Conservation (phyloP, 805 yeast species). For the Cyberlindnera galapagoensis region DNA sequence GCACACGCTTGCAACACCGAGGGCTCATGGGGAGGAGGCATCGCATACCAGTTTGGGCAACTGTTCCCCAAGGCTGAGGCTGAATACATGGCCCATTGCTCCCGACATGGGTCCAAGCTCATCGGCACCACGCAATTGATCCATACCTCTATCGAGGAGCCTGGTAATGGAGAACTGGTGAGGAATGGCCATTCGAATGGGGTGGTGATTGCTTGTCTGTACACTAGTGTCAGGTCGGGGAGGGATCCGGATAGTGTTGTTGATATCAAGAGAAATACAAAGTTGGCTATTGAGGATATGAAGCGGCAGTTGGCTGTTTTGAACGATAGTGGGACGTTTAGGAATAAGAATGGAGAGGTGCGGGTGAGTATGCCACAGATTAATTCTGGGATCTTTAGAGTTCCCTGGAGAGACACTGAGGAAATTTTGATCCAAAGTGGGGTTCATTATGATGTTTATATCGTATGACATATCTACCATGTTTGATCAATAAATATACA, state of each 20-base stretch:
- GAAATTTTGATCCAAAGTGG: slow-evolving; percentile 32
- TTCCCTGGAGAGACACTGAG: slow-evolving; percentile 74
- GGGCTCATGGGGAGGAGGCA: slow-evolving; percentile 85
- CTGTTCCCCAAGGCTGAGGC: slow-evolving; percentile 53
- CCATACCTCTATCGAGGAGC: slow-evolving; percentile 27
- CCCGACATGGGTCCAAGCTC: slow-evolving; percentile 26
- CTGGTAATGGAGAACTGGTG: slow-evolving; percentile 21
- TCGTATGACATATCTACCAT: slow-evolving; percentile 24
- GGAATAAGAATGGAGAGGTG: slow-evolving; percentile 10
- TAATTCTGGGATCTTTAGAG: slow-evolving; percentile 73
- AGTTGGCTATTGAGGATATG: slow-evolving; percentile 42
- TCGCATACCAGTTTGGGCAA: slow-evolving; percentile 52
- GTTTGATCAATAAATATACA: no score
- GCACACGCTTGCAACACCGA: slow-evolving; percentile 78
- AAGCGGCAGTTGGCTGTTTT: slow-evolving; percentile 27
- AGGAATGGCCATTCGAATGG: slow-evolving; percentile 21
- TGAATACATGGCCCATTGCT: slow-evolving; percentile 31
- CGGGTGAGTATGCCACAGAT: slow-evolving; percentile 65
- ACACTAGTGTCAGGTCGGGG: slow-evolving; percentile 57
- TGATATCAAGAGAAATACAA: slow-evolving; percentile 47
- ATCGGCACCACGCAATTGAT: slow-evolving; percentile 52
- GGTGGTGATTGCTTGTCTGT: slow-evolving; percentile 52
- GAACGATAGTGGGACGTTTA: slow-evolving; percentile 1
- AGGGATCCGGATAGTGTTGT: slow-evolving; percentile 32
- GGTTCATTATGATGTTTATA: slow-evolving; percentile 41